These are phyloP conservation scores for Filobasidium wieringae DNA, from an alignment of 768 basidiomycete species.

Conservation along the genomic window DNA sequence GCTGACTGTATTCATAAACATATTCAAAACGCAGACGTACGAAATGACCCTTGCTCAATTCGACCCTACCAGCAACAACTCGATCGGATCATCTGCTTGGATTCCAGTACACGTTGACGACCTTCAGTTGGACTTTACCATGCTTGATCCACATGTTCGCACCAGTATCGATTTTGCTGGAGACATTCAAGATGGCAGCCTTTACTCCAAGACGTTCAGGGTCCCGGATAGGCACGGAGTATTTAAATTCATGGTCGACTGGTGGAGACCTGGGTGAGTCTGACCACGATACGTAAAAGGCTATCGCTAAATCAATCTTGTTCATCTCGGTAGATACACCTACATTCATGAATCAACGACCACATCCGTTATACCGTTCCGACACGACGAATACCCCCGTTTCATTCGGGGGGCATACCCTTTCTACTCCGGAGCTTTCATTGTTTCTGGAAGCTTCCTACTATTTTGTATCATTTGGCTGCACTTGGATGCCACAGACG, in stretches of 20 bases:
- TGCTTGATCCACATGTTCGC: slow-evolving; percentile 95
- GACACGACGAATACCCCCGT: slow-evolving; percentile 89
- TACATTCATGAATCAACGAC: slow-evolving; percentile 60
- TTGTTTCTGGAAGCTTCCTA: slow-evolving; percentile 73
- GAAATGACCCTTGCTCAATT: slow-evolving; percentile 60
- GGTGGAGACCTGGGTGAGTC: slow-evolving; percentile 74
- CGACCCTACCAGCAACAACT: slow-evolving; percentile 36
- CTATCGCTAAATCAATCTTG: background rate
- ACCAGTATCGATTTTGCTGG: slow-evolving; percentile 54
- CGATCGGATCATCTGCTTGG: slow-evolving; percentile 46
- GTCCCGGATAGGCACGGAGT: slow-evolving; percentile 94
- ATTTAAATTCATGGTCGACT: slow-evolving; percentile 88
- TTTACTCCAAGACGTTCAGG: slow-evolving; percentile 70
- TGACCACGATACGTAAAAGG: background rate
- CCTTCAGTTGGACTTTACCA: slow-evolving; percentile 89
- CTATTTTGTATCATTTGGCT: slow-evolving; percentile 80
- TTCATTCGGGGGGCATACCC: slow-evolving; percentile 95
- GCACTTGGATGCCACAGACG: slow-evolving; percentile 43
- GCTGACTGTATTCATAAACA: background rate
- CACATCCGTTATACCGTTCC: slow-evolving; percentile 78
- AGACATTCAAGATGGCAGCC: slow-evolving; percentile 10
- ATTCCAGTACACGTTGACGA: slow-evolving; percentile 60
- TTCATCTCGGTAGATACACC: slow-evolving; percentile 48
- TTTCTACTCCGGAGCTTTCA: slow-evolving; percentile 82
- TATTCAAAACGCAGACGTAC: slow-evolving; percentile 65